Percentiles rank a stretch among this genome's conserved stretches.
phyloP scores from a whole-genome alignment of 371 early-diverging fungal genomes.

The Mucor irregularis region DNA sequence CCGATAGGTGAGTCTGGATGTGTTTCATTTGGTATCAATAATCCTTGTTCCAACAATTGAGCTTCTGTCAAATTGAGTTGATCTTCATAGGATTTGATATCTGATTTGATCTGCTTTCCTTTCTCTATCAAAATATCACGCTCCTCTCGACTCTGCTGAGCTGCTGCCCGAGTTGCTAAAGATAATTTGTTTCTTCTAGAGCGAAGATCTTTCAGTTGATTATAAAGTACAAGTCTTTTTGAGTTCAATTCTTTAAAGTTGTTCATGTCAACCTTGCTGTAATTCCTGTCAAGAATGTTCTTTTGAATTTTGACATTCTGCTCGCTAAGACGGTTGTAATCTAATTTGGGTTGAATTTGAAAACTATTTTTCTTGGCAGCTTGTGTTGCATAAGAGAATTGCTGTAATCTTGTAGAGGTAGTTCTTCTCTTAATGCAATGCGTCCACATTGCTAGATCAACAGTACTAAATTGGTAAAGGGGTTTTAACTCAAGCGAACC shows the following conservation, averaged over 20 bases:
- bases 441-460: too few relatives aligned
- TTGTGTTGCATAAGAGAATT: too few relatives aligned
- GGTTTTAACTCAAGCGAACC: too few relatives aligned
- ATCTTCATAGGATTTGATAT: slow-evolving; percentile 41
- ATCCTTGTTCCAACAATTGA: slow-evolving; percentile 54
- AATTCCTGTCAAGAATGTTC: slow-evolving; percentile 57
- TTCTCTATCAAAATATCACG: slow-evolving; percentile 38
- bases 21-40: slow-evolving; percentile 74
- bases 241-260: slow-evolving; percentile 54
- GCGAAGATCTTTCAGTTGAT: slow-evolving; percentile 40
- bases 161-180: slow-evolving; percentile 10
- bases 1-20: slow-evolving; percentile 70
- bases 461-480: too few relatives aligned
- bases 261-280: slow-evolving; percentile 40
- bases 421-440: background rate
- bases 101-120: slow-evolving; percentile 51
- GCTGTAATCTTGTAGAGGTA: too few relatives aligned
- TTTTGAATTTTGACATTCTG: slow-evolving; percentile 40
- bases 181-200: slow-evolving; percentile 52
- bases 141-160: slow-evolving; percentile 14
- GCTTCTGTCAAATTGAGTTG: slow-evolving; percentile 40
- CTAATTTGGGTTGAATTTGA: slow-evolving; percentile 52
- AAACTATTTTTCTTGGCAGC: background rate
- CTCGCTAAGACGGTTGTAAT: slow-evolving; percentile 59
- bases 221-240: slow-evolving; percentile 32